Conservation (phyloP, 2,329 filamentous ascomycete genomes). For the Aspergillus piperis region DNA sequence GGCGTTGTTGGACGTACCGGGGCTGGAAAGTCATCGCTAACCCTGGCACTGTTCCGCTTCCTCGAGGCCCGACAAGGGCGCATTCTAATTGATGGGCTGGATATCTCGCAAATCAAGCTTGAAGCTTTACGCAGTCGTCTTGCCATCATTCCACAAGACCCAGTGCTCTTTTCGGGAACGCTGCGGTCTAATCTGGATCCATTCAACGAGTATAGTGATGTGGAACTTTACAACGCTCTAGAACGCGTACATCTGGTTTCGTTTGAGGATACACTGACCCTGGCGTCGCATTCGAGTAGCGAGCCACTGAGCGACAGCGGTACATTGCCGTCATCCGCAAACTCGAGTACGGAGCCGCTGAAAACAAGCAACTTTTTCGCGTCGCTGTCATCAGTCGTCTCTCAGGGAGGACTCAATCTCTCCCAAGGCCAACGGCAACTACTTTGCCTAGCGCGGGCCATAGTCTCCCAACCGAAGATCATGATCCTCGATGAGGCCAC, state of each 20-base stretch:
- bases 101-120: slow-evolving; percentile 50
- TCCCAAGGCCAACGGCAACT: slow-evolving; percentile 34
- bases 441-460: slow-evolving; percentile 41
- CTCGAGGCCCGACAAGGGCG: slow-evolving; percentile 20
- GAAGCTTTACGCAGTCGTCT: slow-evolving; percentile 68
- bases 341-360: not conserved
- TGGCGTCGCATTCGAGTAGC: slow-evolving; percentile 15
- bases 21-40: slow-evolving; percentile 31
- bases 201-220: slow-evolving; percentile 68
- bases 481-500: slow-evolving; percentile 82
- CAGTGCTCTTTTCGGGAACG: slow-evolving; percentile 78
- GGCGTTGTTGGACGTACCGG: slow-evolving; percentile 34
- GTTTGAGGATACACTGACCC: slow-evolving; percentile 41
- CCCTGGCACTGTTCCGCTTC: slow-evolving; percentile 27
- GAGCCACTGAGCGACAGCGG: slow-evolving; percentile 15
- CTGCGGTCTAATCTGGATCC: slow-evolving; percentile 76
- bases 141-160: slow-evolving; percentile 81
- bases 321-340: slow-evolving; percentile 10
- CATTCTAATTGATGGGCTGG: slow-evolving; percentile 27
- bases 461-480: slow-evolving; percentile 70
- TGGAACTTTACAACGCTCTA: slow-evolving; percentile 68
- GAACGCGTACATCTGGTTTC: slow-evolving; percentile 68
- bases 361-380: slow-evolving; percentile 53
- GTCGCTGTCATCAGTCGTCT: slow-evolving; percentile 63
- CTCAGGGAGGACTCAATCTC: slow-evolving; percentile 69